These are phyloP conservation scores for Cystofilobasidium capitatum DNA, from an alignment of 768 basidiomycete species.

Conservation along the genomic window DNA sequence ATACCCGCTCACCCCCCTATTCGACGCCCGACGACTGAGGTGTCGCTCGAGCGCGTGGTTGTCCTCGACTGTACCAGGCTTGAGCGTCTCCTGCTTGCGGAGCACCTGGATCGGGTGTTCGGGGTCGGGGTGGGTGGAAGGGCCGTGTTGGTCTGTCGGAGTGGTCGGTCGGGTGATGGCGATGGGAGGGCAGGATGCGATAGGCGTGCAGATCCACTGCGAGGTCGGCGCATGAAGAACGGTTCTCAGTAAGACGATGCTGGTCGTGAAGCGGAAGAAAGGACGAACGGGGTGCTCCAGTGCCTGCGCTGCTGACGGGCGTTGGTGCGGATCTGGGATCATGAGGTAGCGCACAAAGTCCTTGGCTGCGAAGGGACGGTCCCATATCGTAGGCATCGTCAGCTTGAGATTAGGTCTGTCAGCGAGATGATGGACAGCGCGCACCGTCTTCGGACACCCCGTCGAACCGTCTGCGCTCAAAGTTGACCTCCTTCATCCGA, in stretches of 20 bases:
- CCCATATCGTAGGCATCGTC: not conserved
- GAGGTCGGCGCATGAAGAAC: not conserved
- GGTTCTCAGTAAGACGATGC: too few species aligned
- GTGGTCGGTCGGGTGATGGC: constrained; percentile 6
- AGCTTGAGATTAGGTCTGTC: not conserved
- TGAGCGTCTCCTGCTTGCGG: constrained; percentile 16
- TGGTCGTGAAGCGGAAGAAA: not conserved
- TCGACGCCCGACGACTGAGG: not conserved
- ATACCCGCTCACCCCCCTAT: too few species aligned
- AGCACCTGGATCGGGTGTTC: constrained; percentile 22
- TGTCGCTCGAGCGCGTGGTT: not conserved
- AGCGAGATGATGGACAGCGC: not conserved
- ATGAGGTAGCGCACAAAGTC: constrained; percentile 20
- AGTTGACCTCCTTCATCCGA: constrained; percentile 21
- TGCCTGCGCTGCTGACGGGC: constrained; percentile 16
- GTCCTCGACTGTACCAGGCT: constrained; percentile 11
- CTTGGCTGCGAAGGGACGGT: not conserved
- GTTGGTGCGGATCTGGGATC: constrained; percentile 19
- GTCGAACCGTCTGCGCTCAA: constrained; percentile 16
- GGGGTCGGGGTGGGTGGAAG: constrained; percentile 10
- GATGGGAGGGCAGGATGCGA: not conserved
- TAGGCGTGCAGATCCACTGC: constrained; percentile 11
- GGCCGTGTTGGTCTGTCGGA: not conserved
- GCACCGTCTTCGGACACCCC: constrained; percentile 21
- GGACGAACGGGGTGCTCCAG: not conserved